Base-by-base conservation (phyloP, 352 stramenopile species). In the Pythium dissotocum region DNA sequence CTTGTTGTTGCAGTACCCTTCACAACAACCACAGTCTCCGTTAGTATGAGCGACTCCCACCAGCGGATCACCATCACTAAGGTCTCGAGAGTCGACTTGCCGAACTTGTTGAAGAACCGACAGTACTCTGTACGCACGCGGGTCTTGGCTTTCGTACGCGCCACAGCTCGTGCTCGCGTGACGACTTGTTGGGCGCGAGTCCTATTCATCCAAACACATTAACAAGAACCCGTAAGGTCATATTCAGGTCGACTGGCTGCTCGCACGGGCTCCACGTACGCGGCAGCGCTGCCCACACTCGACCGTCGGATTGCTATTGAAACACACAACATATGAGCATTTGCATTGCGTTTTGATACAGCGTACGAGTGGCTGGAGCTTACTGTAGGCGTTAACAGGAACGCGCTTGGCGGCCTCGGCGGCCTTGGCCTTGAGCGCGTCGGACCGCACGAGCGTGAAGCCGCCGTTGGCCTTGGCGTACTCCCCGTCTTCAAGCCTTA, bases 1-100 rank as follows among this genome's bases (percentile, higher is more conserved):
- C 69, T 90, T 85, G 55, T 91, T 89, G 60, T 91, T 95, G 72
- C 87, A 95, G 58, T 83, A 91, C 12, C 87, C 87, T 94, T 24
- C 21, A 63, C 49, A 51, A 49, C 40, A n/a, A 13, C 40, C 40
- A 49, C 40, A 12, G 36, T 44, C 12, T 44, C 36, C 12, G 36
- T 44, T 44, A 44, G 36, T 16, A 12, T 44, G 36, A 16, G 12
- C 36, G 10, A 5, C 36, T 44, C 36, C 4, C 13, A 26, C 21
- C 21, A 24, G 21, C 21, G 21, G 21, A n/a, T n/a, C 24, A 58
- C 6, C 6, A 52, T 13, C 14, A 6, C 10, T 24, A 32, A 44
- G 53, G 5, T 33, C 18, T 48, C 57, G 28, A 24, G 21, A 24
- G 21, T 63, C 6, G 12, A 76, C 84, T 85, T 89, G 78, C 86